Base-by-base conservation (phyloP, 345 rosid species). In the Hibiscus syriacus region DNA sequence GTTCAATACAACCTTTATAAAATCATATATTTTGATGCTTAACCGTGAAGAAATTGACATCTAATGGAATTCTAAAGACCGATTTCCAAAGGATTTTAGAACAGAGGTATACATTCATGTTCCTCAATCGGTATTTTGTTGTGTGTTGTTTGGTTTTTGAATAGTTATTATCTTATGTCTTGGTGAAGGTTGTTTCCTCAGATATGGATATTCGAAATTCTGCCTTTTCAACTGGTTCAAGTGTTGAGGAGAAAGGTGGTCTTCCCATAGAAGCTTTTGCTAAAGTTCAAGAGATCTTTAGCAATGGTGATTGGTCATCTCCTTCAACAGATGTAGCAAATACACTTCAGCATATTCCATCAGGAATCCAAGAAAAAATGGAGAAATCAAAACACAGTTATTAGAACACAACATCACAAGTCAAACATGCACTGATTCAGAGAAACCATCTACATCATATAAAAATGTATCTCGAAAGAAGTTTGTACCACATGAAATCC, bases 1-100 rank as follows among this genome's bases (percentile, higher is more conserved):
- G 84, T 90, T 90, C 71, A 84, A 90, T 68, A 90, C 92, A 10
- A 82, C 92, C 58, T 90, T 85, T 72, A 82, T 87, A 70, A 79
- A 80, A 68, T 83, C 96, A 72, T 86, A 87, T 48, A 80, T 75
- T 73, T 72, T 90, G 66, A 78, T 82, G 70, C 85, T 87, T 64
- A 85, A 74, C 73, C 81, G 83, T 54, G 88, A 83, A 49, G 89
- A 90, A 68, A 78, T 87, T 66, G 96, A 90, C 73, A 75, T 79
- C 39, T 74, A 80, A 66, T 87, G 96, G 96, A 77, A 80, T 78
- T 72, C 74, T 55, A 76, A 71, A 54, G 86, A 84, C 76, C 81
- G 74, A 71, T 90, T 84, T 73, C 84, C 91, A 11, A 87, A 81
- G 75, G 86, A 84, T 72, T 90, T 87, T 78, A 80, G 82, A 73